phyloP scores from a whole-genome alignment of 2,329 filamentous ascomycete genomes.

The Drechslera avenae region DNA sequence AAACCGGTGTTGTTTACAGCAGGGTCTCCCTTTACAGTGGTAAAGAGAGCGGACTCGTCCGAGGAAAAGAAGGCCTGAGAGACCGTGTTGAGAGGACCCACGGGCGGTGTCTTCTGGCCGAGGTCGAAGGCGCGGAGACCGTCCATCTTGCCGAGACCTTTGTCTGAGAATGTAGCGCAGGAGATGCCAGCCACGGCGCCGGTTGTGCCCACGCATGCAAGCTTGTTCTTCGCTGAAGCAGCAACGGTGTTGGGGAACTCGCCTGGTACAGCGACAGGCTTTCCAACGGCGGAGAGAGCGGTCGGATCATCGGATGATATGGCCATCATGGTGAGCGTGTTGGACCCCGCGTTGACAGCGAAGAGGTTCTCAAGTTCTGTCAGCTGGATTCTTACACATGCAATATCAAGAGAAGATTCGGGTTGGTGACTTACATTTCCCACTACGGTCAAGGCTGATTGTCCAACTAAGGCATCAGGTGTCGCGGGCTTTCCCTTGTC shows the following conservation, averaged over 20 bases:
- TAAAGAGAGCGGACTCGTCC: conserved; percentile 59
- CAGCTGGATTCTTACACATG: not conserved
- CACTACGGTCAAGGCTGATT: conserved; percentile 57
- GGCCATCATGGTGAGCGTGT: conserved; percentile 47
- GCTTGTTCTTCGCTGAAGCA: conserved; percentile 42
- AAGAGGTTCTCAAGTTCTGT: conserved; percentile 55
- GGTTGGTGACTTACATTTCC: conserved; percentile 57
- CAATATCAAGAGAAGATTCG: too few species aligned
- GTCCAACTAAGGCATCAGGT: conserved; percentile 59
- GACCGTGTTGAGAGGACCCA: conserved; percentile 63
- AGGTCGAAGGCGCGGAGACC: conserved; percentile 53
- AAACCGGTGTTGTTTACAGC: conserved; percentile 62
- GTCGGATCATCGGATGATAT: conserved; percentile 41
- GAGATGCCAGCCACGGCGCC: conserved; percentile 47
- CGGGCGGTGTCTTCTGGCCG: conserved; percentile 62
- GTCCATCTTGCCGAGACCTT: conserved; percentile 44
- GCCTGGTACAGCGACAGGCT: conserved; percentile 42
- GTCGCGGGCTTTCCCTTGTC: conserved; percentile 43
- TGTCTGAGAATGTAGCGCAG: conserved; percentile 40
- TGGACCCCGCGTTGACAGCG: conserved; percentile 55
- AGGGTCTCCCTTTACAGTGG: conserved; percentile 66
- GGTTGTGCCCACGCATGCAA: conserved; percentile 48
- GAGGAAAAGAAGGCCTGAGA: conserved; percentile 65
- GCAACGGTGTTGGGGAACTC: conserved; percentile 50
- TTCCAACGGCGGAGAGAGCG: conserved; percentile 38